Evolutionary conservation across 495 filamentous ascomycete species (phyloP), one percentile per base, ranked within the genome.

Genomic region (Talaromyces trachyspermus): DNA sequence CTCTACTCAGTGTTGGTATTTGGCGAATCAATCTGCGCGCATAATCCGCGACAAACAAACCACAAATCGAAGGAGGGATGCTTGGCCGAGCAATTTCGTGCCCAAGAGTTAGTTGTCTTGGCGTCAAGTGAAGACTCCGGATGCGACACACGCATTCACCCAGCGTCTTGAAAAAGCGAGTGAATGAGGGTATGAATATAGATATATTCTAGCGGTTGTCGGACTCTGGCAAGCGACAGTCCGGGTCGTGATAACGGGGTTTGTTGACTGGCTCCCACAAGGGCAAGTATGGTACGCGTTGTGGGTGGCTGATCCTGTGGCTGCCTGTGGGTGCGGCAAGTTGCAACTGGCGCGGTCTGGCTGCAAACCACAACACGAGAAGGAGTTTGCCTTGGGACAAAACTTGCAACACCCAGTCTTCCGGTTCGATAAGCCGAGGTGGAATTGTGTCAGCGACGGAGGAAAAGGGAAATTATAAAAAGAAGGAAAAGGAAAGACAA

Each of bases 401-500:
- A n/a, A n/a, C n/a, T n/a, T n/a, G n/a, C n/a, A n/a, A n/a, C n/a
- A n/a, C n/a, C n/a, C n/a, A n/a, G n/a, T n/a, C n/a, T n/a, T n/a
- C n/a, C n/a, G n/a, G n/a, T 24, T 42, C 7, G 15, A 42, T 24
- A 7, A 5, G 32, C 7, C 17, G 3, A 23, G 20, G 26, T 4
- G 22, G 23, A 25, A 24, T 26, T 42, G 7, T 40, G 37, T 24
- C 35, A 38, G 22, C 18, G n/a, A 24, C 38, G 11, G 23, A 23
- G 26, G 27, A 30, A 15, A 17, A 12, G 12, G 17, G 17, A 26
- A 25, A 42, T 15, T 7, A 37, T 22, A 24, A 43, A 43, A 52
- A 41, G 32, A 23, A 18, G 17, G 30, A 43, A 50, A 15, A 43
- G 46, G 14, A 47, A 26, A 33, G 47, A 39, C 27, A 63, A 42